phyloP scores from a whole-genome alignment of 352 stramenopile species.

The Plasmopara muralis region DNA sequence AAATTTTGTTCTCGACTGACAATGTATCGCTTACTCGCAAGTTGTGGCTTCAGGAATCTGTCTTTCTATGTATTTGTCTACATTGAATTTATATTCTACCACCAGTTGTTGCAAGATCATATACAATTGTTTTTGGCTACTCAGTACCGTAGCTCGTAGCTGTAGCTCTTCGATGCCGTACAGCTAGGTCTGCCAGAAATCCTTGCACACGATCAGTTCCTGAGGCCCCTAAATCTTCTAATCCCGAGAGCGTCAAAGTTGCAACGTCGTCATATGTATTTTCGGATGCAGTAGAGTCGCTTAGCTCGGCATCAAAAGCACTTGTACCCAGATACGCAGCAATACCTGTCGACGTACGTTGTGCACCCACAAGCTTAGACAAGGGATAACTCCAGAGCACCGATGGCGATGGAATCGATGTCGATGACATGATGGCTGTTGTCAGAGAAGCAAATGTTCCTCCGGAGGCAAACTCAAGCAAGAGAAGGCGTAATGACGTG shows the following conservation, averaged over 20 bases:
- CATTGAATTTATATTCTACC: conserved; percentile 6
- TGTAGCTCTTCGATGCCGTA: conserved; percentile 24
- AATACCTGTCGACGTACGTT: conserved; percentile 19
- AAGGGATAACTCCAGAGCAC: conserved; percentile 27
- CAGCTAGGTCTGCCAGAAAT: conserved; percentile 21
- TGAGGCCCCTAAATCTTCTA: conserved; percentile 20
- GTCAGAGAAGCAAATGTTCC: conserved; percentile 25
- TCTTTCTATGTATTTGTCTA: conserved; percentile 20
- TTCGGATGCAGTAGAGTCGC: conserved; percentile 5
- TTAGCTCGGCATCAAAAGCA: conserved; percentile 11
- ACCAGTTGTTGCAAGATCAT: conserved; percentile 2
- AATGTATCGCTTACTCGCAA: conserved; percentile 4
- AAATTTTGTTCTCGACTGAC: conserved; percentile 1
- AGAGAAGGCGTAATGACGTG: conserved; percentile 68
- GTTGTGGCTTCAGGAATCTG: conserved; percentile 15
- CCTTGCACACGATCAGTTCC: conserved; percentile 16
- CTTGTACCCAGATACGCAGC: conserved; percentile 18
- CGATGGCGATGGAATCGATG: conserved; percentile 21
- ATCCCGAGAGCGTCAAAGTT: conserved; percentile 15
- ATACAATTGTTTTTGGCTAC: conserved; percentile 10
- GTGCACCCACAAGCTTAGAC: conserved; percentile 19
- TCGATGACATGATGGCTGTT: conserved; percentile 28
- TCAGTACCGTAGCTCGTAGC: conserved; percentile 18
- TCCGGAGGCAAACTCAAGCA: conserved; percentile 24
- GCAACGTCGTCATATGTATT: conserved; percentile 16